A percentile compares a stretch with the other conserved stretches of the same genome.
Evolutionary conservation across 2,329 filamentous ascomycete species (phyloP).

Genomic region (Balansia obtecta): DNA sequence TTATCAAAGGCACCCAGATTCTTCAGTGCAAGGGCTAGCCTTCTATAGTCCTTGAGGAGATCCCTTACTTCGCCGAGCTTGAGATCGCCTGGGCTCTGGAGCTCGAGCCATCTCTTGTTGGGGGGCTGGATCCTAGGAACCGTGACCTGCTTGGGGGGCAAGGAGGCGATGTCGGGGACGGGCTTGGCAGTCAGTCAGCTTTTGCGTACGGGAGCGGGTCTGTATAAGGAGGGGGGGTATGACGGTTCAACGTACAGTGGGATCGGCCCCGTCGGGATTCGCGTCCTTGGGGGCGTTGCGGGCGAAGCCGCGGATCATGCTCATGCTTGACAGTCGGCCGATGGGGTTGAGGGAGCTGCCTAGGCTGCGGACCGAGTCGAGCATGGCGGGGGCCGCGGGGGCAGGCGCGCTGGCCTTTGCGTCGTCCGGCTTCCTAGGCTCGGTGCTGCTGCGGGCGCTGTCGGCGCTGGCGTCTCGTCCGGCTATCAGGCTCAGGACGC

Average conservation of each 20-base stretch:
- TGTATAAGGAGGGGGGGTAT: not conserved
- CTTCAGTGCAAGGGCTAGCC: conserved; percentile 53
- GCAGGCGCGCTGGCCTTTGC: conserved; percentile 10
- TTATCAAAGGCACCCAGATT: conserved; percentile 48
- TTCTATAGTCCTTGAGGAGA: conserved; percentile 61
- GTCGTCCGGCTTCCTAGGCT: conserved; percentile 44
- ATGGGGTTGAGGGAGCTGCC: conserved; percentile 75
- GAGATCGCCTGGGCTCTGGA: conserved; percentile 57
- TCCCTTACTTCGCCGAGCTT: conserved; percentile 62
- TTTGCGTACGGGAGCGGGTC: not conserved
- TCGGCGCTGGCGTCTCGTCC: conserved; percentile 68
- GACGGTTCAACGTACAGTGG: conserved; percentile 33
- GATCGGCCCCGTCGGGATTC: conserved; percentile 40
- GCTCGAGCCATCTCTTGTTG: conserved; percentile 59
- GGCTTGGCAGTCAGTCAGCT: conserved; percentile 30
- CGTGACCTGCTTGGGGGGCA: conserved; percentile 38
- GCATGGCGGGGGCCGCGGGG: conserved; percentile 32
- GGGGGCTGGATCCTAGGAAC: conserved; percentile 49
- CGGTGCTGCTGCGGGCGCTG: conserved; percentile 55
- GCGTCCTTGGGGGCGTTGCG: conserved; percentile 31
- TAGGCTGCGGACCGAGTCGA: conserved; percentile 73
- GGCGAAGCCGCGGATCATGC: conserved; percentile 64
- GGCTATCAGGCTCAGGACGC: conserved; percentile 58
- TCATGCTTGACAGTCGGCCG: conserved; percentile 62
- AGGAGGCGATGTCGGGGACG: conserved; percentile 46